Evolutionary conservation across 2,329 filamentous ascomycete species (phyloP).

Genomic region (Penicillium digitatum): DNA sequence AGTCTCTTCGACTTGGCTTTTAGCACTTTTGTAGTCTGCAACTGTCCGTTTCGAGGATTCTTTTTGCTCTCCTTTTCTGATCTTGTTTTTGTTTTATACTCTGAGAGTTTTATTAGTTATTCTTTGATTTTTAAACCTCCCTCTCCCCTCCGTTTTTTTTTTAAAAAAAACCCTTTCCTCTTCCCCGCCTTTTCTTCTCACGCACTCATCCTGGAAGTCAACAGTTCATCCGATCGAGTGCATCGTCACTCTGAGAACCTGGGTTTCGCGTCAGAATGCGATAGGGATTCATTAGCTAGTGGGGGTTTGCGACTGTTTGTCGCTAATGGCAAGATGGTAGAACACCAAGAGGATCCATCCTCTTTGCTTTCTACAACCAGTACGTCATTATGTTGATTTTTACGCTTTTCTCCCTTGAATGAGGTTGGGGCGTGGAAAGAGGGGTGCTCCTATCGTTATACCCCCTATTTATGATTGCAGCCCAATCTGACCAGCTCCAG

Average conservation of each 20-base stretch:
- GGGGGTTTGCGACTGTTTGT: conserved; percentile 37
- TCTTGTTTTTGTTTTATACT: conserved; percentile 4
- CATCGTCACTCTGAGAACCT: conserved; percentile 19
- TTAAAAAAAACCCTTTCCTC: not conserved
- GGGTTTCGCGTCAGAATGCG: conserved; percentile 33
- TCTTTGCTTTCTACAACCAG: conserved; percentile 37
- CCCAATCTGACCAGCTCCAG: conserved; percentile 27
- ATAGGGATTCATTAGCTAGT: conserved; percentile 35
- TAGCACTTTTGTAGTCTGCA: conserved; percentile 22
- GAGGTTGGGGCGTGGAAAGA: conserved; percentile 3
- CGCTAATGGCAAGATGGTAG: conserved; percentile 42
- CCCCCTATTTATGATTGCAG: conserved; percentile 15
- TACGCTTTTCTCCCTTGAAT: conserved; percentile 1
- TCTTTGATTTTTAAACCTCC: conserved; percentile 6
- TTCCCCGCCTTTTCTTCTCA: conserved; percentile 4
- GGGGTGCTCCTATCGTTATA: not conserved
- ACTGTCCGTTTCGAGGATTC: conserved; percentile 30
- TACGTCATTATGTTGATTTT: conserved; percentile 26
- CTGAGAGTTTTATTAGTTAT: not conserved
- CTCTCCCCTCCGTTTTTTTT: conserved; percentile 4
- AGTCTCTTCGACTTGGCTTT: conserved; percentile 5
- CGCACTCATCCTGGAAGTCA: conserved; percentile 18
- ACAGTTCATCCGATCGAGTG: conserved; percentile 13
- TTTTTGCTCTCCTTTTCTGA: conserved; percentile 6
- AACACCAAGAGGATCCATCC: conserved; percentile 33